Conservation (phyloP, 306 rosid genomes). For the Senna siamea region DNA sequence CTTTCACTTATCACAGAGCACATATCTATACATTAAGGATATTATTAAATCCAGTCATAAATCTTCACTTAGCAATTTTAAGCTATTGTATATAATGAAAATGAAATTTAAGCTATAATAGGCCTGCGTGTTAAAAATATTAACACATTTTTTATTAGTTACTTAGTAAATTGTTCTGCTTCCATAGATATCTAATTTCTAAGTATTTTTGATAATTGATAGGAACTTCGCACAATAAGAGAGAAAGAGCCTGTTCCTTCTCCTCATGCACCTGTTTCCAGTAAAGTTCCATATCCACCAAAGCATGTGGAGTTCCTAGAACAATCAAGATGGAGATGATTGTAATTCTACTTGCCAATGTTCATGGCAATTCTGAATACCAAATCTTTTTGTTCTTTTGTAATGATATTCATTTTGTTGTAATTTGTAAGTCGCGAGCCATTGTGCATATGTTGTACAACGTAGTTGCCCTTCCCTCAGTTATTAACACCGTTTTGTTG, state of each 20-base stretch:
- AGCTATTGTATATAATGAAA: too few species aligned
- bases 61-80: background rate
- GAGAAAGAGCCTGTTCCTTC: constrained; percentile 54
- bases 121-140: too few species aligned
- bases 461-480: constrained; percentile 25
- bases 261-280: constrained; percentile 39
- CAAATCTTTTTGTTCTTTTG: constrained; percentile 40
- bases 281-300: constrained; percentile 46
- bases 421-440: constrained; percentile 39
- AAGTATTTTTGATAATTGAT: constrained; percentile 2
- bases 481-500: constrained; percentile 28
- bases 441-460: constrained; percentile 48
- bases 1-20: background rate
- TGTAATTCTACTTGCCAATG: background rate
- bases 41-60: background rate
- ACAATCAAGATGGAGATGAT: constrained; percentile 65
- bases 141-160: background rate
- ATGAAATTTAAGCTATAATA: background rate
- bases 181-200: constrained; percentile 21
- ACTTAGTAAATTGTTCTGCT: background rate
- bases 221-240: constrained; percentile 69
- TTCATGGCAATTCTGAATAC: constrained; percentile 39
- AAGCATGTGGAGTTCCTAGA: constrained; percentile 48
- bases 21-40: background rate
- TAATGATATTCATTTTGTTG: constrained; percentile 37